Base-by-base conservation (phyloP, 176 grass and related monocot species). In the Triticum turgidum region DNA sequence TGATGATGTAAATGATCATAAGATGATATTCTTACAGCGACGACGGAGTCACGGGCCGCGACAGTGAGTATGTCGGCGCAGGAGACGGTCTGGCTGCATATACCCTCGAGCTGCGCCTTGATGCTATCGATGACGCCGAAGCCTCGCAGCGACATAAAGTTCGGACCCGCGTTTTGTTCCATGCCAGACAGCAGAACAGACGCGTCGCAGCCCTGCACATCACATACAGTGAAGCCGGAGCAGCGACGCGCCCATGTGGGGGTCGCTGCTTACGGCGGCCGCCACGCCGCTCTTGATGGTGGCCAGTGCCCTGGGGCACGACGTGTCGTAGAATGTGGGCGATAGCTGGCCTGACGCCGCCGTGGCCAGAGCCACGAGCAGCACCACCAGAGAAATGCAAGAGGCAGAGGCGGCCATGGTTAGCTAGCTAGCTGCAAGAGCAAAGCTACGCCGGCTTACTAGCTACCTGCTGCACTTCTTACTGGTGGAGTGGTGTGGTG, bases 161-260 rank as follows among this genome's bases (percentile, higher is more conserved):
- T 95, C 3, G 76, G 80, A 0, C 0, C 0, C 0, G 91, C 86
- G 3, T 33, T 87, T 77, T 93, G 89, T 84, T 95, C 93, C 3
- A 59, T 51, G 0, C 71, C 80, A 0, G 79, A 38, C 33, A 97
- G 51, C 34, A 97, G 88, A 24, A 97, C 24, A 3, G 92, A 97
- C 15, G 80, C 94, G 65, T 97, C 94, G 22, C 94, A 97, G 9
- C 94, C 94, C 89, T 97, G 70, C 49, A 13, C 4, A 47, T 47
- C 45, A 47, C 45, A 47, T 47, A 13, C 32, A 32, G 32, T 32
- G 32, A 32, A 32, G 88, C 45, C 94, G 81, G 72, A 97, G 94
- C 76, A 94, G 44, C 0, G 94, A 94, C 9, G 94, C 94, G 10
- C 89, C 94, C 90, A 94, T 91, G 42, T 90, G 90, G 7, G 25